These are phyloP conservation scores for Pichia kluyveri DNA, from an alignment of 805 yeast genomes.

Conservation along the genomic window DNA sequence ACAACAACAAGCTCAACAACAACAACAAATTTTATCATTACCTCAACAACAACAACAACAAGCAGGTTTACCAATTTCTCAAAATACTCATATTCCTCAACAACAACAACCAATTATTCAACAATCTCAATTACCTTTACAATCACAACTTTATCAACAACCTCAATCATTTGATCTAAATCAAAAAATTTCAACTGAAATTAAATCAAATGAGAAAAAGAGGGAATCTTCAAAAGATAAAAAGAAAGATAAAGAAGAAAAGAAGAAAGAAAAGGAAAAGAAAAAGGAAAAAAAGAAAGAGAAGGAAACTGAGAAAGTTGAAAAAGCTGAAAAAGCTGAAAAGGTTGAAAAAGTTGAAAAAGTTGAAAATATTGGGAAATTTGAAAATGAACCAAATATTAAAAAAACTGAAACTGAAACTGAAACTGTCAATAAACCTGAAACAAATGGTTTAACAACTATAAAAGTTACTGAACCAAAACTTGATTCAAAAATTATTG, in stretches of 20 bases:
- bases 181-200: not conserved
- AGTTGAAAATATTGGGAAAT: not conserved
- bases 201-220: not conserved
- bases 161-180: not conserved
- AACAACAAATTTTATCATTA: conserved; percentile 4
- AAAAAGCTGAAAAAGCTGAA: not conserved
- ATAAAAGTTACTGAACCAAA: no score
- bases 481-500: no score
- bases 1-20: conserved; percentile 25
- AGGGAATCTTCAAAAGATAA: not conserved
- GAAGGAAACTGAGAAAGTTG: not conserved
- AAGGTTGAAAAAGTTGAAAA: no score
- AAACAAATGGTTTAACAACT: no score
- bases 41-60: conserved; percentile 14
- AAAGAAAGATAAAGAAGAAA: not conserved
- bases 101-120: conserved; percentile 15
- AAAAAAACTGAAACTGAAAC: not conserved
- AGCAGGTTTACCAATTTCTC: conserved; percentile 7
- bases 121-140: not conserved
- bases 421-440: no score
- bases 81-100: conserved; percentile 23
- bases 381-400: not conserved
- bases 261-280: not conserved
- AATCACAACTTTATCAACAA: not conserved
- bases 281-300: not conserved